phyloP scores from a whole-genome alignment of 2,329 filamentous ascomycete genomes.

The Aspergillus awamori region DNA sequence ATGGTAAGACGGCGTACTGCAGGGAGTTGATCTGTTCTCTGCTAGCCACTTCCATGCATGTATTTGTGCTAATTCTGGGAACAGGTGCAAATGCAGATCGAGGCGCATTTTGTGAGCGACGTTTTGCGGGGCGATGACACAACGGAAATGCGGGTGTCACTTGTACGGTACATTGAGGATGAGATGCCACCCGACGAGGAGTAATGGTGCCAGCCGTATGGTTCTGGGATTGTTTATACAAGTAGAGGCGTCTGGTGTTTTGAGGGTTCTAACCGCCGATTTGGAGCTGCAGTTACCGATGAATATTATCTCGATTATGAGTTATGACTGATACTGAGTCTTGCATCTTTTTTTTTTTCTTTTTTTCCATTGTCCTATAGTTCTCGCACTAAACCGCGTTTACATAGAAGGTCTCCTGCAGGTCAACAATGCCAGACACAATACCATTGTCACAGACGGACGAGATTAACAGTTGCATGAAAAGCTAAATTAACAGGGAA shows the following conservation, averaged over 20 bases:
- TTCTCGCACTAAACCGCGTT: not conserved
- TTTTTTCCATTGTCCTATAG: not conserved
- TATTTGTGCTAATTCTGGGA: constrained; percentile 7
- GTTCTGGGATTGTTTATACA: constrained; percentile 3
- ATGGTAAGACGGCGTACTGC: constrained; percentile 67
- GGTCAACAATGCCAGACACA: not conserved
- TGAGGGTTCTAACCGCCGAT: constrained; percentile 9
- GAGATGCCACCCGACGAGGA: constrained; percentile 97
- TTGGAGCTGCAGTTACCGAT: constrained; percentile 2
- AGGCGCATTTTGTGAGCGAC: constrained; percentile 94
- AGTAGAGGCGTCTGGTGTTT: constrained; percentile 32
- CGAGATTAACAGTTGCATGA: not conserved
- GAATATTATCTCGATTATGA: not conserved
- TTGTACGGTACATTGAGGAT: constrained; percentile 94
- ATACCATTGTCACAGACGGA: not conserved
- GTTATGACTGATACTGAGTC: not conserved
- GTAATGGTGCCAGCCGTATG: constrained; percentile 48
- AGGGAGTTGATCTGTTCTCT: not conserved
- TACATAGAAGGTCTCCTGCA: not conserved
- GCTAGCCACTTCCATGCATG: not conserved
- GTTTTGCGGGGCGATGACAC: constrained; percentile 90
- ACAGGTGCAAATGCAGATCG: constrained; percentile 92
- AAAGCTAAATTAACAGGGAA: not conserved
- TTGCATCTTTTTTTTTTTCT: not conserved
- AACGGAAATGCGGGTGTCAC: constrained; percentile 92